These are phyloP conservation scores for Taphrina confusa DNA, from an alignment of 1,139 yeast genomes.

Conservation along the genomic window DNA sequence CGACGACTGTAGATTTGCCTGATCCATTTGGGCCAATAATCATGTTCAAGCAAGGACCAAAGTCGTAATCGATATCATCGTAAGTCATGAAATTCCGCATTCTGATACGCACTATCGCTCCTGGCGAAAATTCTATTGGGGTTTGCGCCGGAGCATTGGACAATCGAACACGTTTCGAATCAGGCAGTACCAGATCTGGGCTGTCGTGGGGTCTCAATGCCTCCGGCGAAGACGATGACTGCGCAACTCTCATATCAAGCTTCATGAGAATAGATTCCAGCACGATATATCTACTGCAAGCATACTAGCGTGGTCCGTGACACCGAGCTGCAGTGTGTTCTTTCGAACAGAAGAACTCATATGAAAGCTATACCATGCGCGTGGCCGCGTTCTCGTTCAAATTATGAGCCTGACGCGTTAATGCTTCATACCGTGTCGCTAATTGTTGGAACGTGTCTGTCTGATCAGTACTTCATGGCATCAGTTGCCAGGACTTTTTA, in stretches of 20 bases:
- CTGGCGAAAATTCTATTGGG: constrained; percentile 49
- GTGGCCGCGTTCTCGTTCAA: too few species aligned
- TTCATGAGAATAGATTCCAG: too few species aligned
- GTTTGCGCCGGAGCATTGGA: neutral
- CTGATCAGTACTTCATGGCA: too few species aligned
- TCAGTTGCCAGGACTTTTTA: too few species aligned
- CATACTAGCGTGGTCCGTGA: too few species aligned
- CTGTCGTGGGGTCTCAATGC: neutral
- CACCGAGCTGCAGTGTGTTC: too few species aligned
- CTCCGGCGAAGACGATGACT: constrained; percentile 2
- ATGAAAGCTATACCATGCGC: too few species aligned
- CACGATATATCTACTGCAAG: too few species aligned
- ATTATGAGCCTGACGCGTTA: too few species aligned
- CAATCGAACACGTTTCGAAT: constrained; percentile 4
- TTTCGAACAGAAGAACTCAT: too few species aligned
- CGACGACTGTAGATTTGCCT: constrained; percentile 90
- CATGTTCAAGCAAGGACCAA: constrained; percentile 86
- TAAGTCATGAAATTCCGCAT: constrained; percentile 83
- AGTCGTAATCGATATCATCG: constrained; percentile 67
- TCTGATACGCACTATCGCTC: constrained; percentile 67
- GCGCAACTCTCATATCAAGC: neutral
- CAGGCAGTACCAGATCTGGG: constrained; percentile 1
- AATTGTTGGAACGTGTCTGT: too few species aligned
- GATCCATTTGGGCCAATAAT: constrained; percentile 97
- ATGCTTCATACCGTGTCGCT: too few species aligned